phyloP scores from a whole-genome alignment of 225 moss, liverwort and hornwort genomes.

The Straminergon stramineum region DNA sequence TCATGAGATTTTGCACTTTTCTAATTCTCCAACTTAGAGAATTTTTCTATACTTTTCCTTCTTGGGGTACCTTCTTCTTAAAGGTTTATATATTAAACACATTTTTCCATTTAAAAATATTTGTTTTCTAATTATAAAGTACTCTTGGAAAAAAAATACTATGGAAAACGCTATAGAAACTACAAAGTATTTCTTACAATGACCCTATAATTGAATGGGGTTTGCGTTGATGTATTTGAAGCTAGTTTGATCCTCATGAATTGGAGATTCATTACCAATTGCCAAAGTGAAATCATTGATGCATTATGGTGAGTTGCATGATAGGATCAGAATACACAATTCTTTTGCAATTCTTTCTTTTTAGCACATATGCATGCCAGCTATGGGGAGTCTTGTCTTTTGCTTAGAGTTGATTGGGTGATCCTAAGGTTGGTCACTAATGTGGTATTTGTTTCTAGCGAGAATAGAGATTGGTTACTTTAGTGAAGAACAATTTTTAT shows the following conservation, averaged over 20 bases:
- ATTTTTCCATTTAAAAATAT: too few species aligned
- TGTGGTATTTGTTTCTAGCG: not conserved
- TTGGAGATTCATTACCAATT: constrained; percentile 46
- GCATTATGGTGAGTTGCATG: constrained; percentile 90
- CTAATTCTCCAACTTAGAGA: too few species aligned
- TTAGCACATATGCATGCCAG: constrained; percentile 89
- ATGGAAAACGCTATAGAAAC: too few species aligned
- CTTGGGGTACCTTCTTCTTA: too few species aligned
- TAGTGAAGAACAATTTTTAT: not conserved
- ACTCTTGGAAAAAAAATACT: too few species aligned
- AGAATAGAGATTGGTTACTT: not conserved
- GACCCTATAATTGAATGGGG: not conserved
- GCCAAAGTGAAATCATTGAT: constrained; percentile 75
- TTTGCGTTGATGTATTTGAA: not conserved
- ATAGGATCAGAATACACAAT: constrained; percentile 63
- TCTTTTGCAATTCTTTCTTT: constrained; percentile 83
- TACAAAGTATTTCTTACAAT: too few species aligned
- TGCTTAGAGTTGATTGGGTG: constrained; percentile 84
- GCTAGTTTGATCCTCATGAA: not conserved
- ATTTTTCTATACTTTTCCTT: too few species aligned
- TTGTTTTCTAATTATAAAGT: too few species aligned
- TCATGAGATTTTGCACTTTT: too few species aligned
- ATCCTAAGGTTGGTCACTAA: constrained; percentile 46
- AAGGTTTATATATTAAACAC: too few species aligned
- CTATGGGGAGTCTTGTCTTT: constrained; percentile 77